Conservation (phyloP, 345 rosid genomes). For the Salix suchowensis region DNA sequence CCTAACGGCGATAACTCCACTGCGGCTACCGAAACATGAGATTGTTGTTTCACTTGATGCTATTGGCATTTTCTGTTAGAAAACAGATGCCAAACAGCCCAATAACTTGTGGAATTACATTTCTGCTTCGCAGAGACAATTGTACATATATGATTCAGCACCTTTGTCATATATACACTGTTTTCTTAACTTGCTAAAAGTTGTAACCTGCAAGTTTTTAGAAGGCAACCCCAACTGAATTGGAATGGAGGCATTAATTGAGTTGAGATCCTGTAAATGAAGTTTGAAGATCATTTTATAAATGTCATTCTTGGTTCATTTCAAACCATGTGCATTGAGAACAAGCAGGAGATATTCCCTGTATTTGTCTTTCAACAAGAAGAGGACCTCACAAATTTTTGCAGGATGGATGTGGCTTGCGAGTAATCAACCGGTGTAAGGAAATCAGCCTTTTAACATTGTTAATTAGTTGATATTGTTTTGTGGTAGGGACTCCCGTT, state of each 20-base stretch:
- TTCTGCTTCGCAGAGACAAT: neutral
- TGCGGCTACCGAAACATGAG: conserved; percentile 21
- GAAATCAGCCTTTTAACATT: neutral
- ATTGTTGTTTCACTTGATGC: neutral
- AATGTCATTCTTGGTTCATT: neutral
- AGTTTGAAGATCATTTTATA: neutral
- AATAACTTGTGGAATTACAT: neutral
- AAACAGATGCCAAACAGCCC: neutral
- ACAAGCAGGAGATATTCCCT: neutral
- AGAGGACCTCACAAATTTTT: neutral
- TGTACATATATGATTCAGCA: conserved; percentile 16
- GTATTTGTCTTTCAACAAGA: neutral
- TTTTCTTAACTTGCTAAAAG: neutral
- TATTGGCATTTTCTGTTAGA: neutral
- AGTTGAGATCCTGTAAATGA: neutral
- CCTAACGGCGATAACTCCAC: conserved; percentile 25
- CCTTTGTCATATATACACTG: neutral
- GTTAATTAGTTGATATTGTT: neutral
- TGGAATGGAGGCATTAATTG: neutral
- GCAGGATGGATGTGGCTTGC: neutral
- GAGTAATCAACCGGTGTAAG: neutral
- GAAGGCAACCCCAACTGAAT: neutral
- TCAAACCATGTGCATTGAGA: neutral
- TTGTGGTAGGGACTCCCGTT: neutral
- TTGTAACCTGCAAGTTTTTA: neutral